Evolutionary conservation across 768 basidiomycete genomes (phyloP), one percentile per base, ranked within the genome.

Genomic region (Chalciporus pseudorubinellus): DNA sequence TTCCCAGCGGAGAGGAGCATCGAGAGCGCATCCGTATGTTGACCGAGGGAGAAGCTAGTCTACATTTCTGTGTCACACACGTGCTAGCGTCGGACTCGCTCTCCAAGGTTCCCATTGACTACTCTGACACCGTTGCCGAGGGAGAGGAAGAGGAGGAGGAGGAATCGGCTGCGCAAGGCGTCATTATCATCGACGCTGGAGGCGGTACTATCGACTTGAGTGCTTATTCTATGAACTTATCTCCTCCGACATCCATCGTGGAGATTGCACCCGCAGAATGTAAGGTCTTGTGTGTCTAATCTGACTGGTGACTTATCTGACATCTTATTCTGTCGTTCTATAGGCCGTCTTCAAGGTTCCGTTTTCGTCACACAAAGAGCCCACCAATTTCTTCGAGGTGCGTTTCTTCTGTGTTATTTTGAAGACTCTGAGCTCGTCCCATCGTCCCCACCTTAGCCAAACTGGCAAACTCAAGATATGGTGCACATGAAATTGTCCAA

Each of bases 111-210:
- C 44, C 56, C 4, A 44, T 48, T 20, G 29, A 45, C 3, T 47
- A 38, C 16, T 10, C 56, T 2, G 54, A 22, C n/a, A 44, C 42
- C 4, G 12, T 10, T 13, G 41, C 43, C 13, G 51, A 52, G 0
- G 45, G 56, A 6, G 47, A 8, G 11, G 51, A 52, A 0, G 45
- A 58, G 4, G 47, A 8, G 1, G 51, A 48, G 8, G 33, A 48
- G n/a, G 44, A 44, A 6, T 24, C 55, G 70, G 77, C 63, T 1
- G 65, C 65, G 1, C 52, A 67, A 22, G 70, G 70, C 0, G 54
- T 78, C 4, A 63, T 78, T 18, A 60, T 81, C 6, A 68, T 79
- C 14, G 80, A 80, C 59, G 62, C 58, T 18, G 80, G 79, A 7
- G 73, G 75, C 0, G 68, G 77, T 3, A 75, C 69, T 6, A 52